Evolutionary conservation across 2,329 filamentous ascomycete genomes (phyloP).

Genomic region (Pseudogymnoascus sp.): DNA sequence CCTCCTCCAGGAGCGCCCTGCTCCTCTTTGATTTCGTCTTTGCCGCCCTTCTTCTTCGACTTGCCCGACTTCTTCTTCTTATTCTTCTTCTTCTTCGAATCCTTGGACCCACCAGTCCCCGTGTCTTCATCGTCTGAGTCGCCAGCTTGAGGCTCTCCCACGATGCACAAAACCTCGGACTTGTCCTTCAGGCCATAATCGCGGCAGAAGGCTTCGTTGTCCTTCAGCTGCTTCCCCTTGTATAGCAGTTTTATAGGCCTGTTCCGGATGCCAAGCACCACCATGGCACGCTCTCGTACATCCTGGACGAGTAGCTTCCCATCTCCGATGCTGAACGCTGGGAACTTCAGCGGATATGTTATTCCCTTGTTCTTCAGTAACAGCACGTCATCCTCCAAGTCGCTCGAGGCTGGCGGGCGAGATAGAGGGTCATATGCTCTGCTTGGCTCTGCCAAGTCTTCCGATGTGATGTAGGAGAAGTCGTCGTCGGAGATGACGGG

Average conservation of each 20-base stretch:
- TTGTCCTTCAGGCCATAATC: conserved; percentile 56
- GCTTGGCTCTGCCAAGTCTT: conserved; percentile 52
- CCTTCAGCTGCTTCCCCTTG: conserved; percentile 64
- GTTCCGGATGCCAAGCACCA: conserved; percentile 56
- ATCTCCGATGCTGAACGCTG: conserved; percentile 67
- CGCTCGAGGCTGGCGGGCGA: conserved; percentile 32
- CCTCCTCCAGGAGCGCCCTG: conserved; percentile 32
- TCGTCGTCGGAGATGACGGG: conserved; percentile 63
- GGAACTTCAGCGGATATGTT: conserved; percentile 64
- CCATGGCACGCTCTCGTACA: conserved; percentile 58
- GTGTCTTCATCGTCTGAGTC: conserved; percentile 38
- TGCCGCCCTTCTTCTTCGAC: conserved; percentile 37
- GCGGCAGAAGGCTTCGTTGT: conserved; percentile 48
- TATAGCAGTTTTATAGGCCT: conserved; percentile 61
- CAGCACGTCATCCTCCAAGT: conserved; percentile 60
- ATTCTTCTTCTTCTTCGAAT: conserved; percentile 38
- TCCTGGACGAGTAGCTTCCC: conserved; percentile 62
- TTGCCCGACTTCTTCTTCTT: conserved; percentile 34
- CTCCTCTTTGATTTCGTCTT: conserved; percentile 21
- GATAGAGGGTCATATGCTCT: conserved; percentile 38
- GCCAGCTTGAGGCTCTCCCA: conserved; percentile 40
- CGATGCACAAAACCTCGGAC: conserved; percentile 52
- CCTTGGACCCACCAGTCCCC: conserved; percentile 28
- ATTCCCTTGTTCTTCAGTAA: conserved; percentile 61
- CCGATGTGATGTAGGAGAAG: conserved; percentile 75